A percentile compares a stretch with the other conserved stretches of the same genome.
These are phyloP conservation scores for Candida peoriensis DNA, from an alignment of 805 yeast genomes.

Conservation along the genomic window DNA sequence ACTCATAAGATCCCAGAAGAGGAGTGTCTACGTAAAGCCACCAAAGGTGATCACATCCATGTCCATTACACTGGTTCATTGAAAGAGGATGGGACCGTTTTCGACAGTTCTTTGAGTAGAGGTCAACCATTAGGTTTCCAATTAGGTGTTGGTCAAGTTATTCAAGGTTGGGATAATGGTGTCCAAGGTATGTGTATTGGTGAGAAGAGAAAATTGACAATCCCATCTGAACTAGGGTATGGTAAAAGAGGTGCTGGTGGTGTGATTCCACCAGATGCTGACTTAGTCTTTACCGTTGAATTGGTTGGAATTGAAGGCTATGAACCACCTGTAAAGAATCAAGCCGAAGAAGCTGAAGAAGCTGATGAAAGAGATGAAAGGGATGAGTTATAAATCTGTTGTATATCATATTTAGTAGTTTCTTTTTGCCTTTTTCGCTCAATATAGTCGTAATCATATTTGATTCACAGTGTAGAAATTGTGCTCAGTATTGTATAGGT, in stretches of 20 bases:
- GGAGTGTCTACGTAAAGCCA: slow-evolving; percentile 54
- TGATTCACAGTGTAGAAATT: too few relatives aligned
- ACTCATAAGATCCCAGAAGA: slow-evolving; percentile 42
- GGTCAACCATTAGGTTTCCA: slow-evolving; percentile 63
- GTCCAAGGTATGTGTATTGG: slow-evolving; percentile 75
- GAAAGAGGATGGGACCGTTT: slow-evolving; percentile 55
- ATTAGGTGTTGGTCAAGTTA: slow-evolving; percentile 79
- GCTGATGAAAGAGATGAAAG: slow-evolving; percentile 3
- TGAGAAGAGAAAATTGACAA: slow-evolving; percentile 71
- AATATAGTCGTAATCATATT: too few relatives aligned
- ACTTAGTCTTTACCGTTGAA: slow-evolving; percentile 62
- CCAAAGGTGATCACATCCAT: slow-evolving; percentile 59
- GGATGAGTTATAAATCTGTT: slow-evolving; percentile 1
- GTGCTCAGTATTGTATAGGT: too few relatives aligned
- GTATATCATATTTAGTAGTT: too few relatives aligned
- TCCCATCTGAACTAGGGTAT: slow-evolving; percentile 76
- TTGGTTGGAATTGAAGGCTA: slow-evolving; percentile 48
- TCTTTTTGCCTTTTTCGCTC: too few relatives aligned
- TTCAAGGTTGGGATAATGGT: slow-evolving; percentile 90
- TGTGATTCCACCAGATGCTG: slow-evolving; percentile 74
- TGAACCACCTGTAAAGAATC: slow-evolving; percentile 3
- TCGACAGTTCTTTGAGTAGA: slow-evolving; percentile 68
- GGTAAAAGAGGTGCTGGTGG: slow-evolving; percentile 75
- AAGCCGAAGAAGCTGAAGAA: slow-evolving; percentile 1
- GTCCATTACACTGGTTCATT: slow-evolving; percentile 80